Base-by-base conservation (phyloP, 2,329 filamentous ascomycete species). In the Paramyrothecium sp. region DNA sequence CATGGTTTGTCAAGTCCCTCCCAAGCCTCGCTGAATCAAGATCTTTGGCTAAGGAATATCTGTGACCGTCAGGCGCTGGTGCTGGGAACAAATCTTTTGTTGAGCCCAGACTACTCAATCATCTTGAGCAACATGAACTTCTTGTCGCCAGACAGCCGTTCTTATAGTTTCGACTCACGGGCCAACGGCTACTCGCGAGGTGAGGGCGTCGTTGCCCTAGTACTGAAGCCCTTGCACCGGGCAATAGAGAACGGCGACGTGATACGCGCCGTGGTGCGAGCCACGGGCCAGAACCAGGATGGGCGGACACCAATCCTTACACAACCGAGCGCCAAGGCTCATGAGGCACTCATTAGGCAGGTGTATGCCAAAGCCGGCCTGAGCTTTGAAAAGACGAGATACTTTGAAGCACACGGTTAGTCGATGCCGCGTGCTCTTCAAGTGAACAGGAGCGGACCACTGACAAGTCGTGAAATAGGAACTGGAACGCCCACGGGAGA, bases 181-280 rank as follows among this genome's bases (percentile, higher is more conserved):
- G 72, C 66, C 0, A 67, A 71, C 22, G 71, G 72, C 0, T 73
- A 71, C 38, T 66, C 61, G 2, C 58, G 70, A 12, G 71, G 70
- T 0, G 69, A 71, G 26, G 61, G 61, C 13, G 44, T 63, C 0
- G 54, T 58, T 0, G 69, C 72, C 0, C 60, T 87, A 0, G 67
- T 86, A 0, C 60, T 88, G 0, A 87, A 87, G 64, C 71, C 66
- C 1, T 63, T 86, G 1, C 69, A 65, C 7, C 65, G 73, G 1
- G 85, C 85, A 0, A 55, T 86, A 3, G 66, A 48, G 16, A 65
- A 76, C 57, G 71, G 73, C 2, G 68, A 78, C 54, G 68, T 67
- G 54, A 72, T 78, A 46, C 67, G 73, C 2, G 73, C 70, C 11
- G 69, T 75, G 3, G 72, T 78, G 26, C 65, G 72, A 5, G 53